Conservation (phyloP, 2,329 filamentous ascomycete genomes). For the Arthrobotrys conoides region DNA sequence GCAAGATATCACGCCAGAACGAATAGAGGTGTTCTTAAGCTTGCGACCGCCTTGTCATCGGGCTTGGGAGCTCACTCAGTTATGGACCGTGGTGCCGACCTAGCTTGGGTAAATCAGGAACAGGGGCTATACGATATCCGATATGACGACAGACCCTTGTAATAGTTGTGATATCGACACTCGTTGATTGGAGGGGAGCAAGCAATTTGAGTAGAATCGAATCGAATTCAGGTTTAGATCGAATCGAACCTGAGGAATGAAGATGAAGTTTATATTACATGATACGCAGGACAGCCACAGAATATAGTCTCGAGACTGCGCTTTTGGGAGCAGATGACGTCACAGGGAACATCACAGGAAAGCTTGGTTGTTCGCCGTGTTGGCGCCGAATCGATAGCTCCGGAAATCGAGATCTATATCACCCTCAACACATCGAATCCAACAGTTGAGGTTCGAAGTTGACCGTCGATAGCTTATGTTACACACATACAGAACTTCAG, state of each 20-base stretch:
- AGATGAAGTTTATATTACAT: neutral
- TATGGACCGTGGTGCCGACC: conserved; percentile 12
- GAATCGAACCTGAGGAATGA: neutral
- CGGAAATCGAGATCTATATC: neutral
- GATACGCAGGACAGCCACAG: neutral
- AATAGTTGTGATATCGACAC: conserved; percentile 20
- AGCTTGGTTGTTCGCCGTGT: neutral
- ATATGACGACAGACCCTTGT: conserved; percentile 53
- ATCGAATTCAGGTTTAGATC: conserved; percentile 11
- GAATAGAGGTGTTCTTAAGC: conserved; percentile 20
- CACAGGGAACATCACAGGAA: neutral
- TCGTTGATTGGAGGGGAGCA: conserved; percentile 1
- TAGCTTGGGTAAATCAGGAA: conserved; percentile 13
- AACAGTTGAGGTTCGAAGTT: neutral
- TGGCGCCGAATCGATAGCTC: neutral
- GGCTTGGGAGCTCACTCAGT: conserved; percentile 25
- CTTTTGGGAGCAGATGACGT: conserved; percentile 13
- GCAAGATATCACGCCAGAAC: conserved; percentile 57
- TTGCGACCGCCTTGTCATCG: conserved; percentile 15
- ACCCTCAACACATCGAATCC: neutral
- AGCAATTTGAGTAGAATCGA: conserved; percentile 14
- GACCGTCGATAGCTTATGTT: neutral
- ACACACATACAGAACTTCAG: too few species aligned
- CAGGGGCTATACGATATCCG: conserved; percentile 34
- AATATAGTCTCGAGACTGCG: conserved; percentile 3